Base-by-base conservation (phyloP, 2,329 filamentous ascomycete genomes). In the Ophiocordyceps camponoti-saundersi region DNA sequence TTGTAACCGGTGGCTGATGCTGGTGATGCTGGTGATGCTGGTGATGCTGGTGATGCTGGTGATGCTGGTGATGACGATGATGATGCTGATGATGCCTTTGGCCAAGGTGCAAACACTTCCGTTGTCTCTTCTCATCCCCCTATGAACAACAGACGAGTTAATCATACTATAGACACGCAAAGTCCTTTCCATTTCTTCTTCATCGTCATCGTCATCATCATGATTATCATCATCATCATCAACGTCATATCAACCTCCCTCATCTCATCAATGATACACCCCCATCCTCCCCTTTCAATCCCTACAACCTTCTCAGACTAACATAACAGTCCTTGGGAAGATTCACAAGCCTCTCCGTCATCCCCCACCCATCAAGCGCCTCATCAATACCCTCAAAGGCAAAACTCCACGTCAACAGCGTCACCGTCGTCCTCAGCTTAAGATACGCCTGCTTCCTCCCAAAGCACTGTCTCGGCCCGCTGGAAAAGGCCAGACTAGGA, bases 181-280 rank as follows among this genome's bases (percentile, higher is more conserved):
- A 26, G 23, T 5, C 23, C 23, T 26, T 8, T 8, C 4, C 23
- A 8, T 8, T 26, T 26, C 23, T 26, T 26, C 23, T 26, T 26
- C 23, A 5, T 26, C 23, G 4, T 26, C 23, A 26, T 26, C 32
- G 13, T 15, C 32, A 16, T 94, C 16, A 93, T 83, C 15, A 87
- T 87, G 0, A 81, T 95, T 59, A 89, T 74, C 61, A 93, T 95
- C 57, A 79, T 82, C n/a, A 92, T 86, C 56, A 68, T 95, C 39
- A 26, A n/a, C 30, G 23, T 23, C n/a, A 16, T 16, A 15, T 20
- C 36, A 29, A n/a, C 18, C 41, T 11, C 15, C 16, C 13, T 40
- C 32, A 36, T 16, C 5, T 15, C 30, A 34, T 10, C 3, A 34
- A 34, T n/a, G 8, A 26, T 4, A 26, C 23, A 36, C 13, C 10